Evolutionary conservation across 441 rosid genomes (phyloP).

Genomic region (Sinapis alba): DNA sequence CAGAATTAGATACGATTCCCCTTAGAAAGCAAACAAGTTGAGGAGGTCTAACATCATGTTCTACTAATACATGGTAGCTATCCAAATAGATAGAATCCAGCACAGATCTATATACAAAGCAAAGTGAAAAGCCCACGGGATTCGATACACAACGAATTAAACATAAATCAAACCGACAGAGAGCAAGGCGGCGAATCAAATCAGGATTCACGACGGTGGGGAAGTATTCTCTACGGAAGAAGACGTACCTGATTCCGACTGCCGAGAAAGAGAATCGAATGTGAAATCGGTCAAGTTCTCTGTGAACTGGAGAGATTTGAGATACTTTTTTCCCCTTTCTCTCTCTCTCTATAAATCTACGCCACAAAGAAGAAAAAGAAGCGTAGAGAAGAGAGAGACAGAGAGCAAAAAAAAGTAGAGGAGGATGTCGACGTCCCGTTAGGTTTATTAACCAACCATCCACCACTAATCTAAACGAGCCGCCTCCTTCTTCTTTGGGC

Average conservation of each 20-base stretch:
- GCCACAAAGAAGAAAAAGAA: conserved; percentile 29
- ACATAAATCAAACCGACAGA: neutral
- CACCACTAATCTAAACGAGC: conserved; percentile 13
- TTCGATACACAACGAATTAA: neutral
- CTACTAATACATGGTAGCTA: no score
- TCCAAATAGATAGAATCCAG: neutral
- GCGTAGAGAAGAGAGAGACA: conserved; percentile 34
- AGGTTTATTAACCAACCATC: conserved; percentile 21
- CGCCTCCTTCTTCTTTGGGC: conserved; percentile 30
- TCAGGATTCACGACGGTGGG: neutral
- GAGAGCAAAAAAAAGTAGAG: neutral
- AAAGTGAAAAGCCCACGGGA: neutral
- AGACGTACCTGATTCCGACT: conserved; percentile 17
- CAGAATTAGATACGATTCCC: neutral
- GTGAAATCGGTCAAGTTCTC: conserved; percentile 11
- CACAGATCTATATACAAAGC: neutral
- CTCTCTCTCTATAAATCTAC: conserved; percentile 37
- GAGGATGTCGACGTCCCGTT: conserved; percentile 11
- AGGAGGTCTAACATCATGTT: neutral
- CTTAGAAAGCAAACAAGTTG: neutral
- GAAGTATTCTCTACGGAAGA: neutral
- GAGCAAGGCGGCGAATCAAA: conserved; percentile 1
- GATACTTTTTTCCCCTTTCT: neutral
- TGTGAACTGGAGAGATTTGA: neutral
- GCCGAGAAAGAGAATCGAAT: neutral